A percentile compares a stretch with the other conserved stretches of the same genome.
These are phyloP conservation scores for Calvatia gigantea DNA, from an alignment of 768 basidiomycete species.

Conservation along the genomic window DNA sequence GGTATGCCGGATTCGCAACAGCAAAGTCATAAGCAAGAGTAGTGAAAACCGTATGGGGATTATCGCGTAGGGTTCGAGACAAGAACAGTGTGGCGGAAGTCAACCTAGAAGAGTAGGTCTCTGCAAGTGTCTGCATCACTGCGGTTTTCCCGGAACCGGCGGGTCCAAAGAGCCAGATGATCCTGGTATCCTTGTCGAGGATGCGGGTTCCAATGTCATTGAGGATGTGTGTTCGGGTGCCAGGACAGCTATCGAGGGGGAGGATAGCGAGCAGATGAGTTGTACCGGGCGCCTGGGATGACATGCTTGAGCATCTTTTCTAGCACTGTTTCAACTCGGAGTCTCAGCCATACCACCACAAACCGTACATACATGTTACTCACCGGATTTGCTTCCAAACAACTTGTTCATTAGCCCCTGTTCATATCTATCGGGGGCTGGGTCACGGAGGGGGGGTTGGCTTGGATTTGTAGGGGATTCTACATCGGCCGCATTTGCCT, in stretches of 20 bases:
- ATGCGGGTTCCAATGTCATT: not conserved
- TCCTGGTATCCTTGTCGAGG: not conserved
- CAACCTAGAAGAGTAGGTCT: not conserved
- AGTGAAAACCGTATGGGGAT: not conserved
- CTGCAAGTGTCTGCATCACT: not conserved
- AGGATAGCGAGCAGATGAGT: not conserved
- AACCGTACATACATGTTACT: not conserved
- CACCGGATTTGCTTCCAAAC: not conserved
- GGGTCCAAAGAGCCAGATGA: not conserved
- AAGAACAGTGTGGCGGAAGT: not conserved
- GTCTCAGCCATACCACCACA: conserved; percentile 24
- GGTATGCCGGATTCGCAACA: not conserved
- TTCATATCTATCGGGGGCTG: too few species aligned
- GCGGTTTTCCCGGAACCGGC: not conserved
- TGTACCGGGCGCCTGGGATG: not conserved
- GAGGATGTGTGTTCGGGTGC: not conserved
- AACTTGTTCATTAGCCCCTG: too few species aligned
- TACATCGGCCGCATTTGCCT: too few species aligned
- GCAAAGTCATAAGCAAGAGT: not conserved
- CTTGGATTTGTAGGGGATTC: too few species aligned
- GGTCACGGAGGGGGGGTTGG: too few species aligned
- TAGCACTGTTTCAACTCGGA: conserved; percentile 22
- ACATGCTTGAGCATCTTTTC: not conserved
- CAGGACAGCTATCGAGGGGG: not conserved
- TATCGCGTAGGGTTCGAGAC: not conserved